Percentiles rank a stretch among this genome's conserved stretches.
Evolutionary conservation across 2,329 filamentous ascomycete species (phyloP).

Genomic region (Aspergillus tubingensis): DNA sequence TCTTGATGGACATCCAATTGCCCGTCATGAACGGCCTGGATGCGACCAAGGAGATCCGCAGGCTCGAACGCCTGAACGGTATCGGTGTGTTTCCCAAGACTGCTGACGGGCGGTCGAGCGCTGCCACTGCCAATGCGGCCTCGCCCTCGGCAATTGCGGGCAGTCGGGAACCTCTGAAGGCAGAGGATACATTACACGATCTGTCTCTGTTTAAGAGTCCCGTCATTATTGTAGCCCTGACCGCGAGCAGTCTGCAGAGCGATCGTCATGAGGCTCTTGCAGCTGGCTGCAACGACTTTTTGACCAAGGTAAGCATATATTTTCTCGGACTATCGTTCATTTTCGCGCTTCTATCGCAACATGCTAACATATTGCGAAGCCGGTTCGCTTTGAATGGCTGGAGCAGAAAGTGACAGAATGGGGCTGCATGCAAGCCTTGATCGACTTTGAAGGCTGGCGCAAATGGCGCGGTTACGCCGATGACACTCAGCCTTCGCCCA

Average conservation of each 20-base stretch:
- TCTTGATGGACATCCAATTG: conserved; percentile 97
- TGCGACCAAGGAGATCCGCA: conserved; percentile 89
- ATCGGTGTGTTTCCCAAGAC: conserved; percentile 87
- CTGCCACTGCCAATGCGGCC: conserved; percentile 27
- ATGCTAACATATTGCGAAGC: conserved; percentile 55
- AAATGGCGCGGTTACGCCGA: conserved; percentile 85
- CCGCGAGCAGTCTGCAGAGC: conserved; percentile 89
- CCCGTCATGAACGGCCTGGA: conserved; percentile 95
- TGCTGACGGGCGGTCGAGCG: conserved; percentile 56
- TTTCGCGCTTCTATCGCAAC: too few species aligned
- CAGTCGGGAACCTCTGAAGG: conserved; percentile 29
- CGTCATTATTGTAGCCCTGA: conserved; percentile 96
- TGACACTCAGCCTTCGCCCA: conserved; percentile 22
- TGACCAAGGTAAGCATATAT: conserved; percentile 75
- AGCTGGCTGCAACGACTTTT: conserved; percentile 95
- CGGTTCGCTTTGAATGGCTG: conserved; percentile 96
- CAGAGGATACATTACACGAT: conserved; percentile 41
- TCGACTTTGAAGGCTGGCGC: conserved; percentile 97
- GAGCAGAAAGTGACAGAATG: conserved; percentile 98
- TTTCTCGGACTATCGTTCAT: too few species aligned
- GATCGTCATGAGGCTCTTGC: conserved; percentile 93
- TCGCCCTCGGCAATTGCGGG: conserved; percentile 24
- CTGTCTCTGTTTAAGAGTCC: conserved; percentile 80
- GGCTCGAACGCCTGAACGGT: conserved; percentile 84
- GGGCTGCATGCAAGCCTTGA: conserved; percentile 99